Conservation (phyloP, 495 filamentous ascomycete genomes). For the Echria macrotheca region DNA sequence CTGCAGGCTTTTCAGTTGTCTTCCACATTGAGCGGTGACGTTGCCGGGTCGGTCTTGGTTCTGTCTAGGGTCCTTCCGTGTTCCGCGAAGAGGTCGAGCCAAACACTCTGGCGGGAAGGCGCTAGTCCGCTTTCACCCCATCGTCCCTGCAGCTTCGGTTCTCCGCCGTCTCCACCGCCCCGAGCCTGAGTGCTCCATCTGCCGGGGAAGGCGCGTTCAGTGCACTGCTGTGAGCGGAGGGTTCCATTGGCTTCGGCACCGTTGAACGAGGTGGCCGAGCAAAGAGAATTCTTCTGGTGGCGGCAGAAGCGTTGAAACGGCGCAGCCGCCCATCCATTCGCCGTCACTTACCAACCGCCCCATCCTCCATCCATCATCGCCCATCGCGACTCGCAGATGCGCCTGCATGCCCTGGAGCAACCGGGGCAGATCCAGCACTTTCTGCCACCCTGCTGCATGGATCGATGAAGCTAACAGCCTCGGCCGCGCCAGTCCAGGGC, state of each 20-base stretch:
- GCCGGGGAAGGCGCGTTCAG: conserved; percentile 5
- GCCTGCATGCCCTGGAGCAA: too few species aligned
- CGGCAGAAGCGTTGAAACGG: too few species aligned
- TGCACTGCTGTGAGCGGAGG: too few species aligned
- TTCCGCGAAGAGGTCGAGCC: conserved; percentile 23
- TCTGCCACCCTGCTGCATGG: not conserved
- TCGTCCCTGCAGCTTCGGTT: conserved; percentile 11
- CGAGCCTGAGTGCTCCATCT: not conserved
- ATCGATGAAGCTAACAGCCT: not conserved
- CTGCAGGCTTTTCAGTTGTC: not conserved
- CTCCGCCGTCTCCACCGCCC: conserved; percentile 6
- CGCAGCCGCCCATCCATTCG: too few species aligned
- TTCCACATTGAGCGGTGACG: conserved; percentile 13
- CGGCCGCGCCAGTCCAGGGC: too few species aligned
- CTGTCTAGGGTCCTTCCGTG: conserved; percentile 17
- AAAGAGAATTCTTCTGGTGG: too few species aligned
- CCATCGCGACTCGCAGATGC: too few species aligned
- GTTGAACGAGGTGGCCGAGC: too few species aligned
- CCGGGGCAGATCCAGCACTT: not conserved
- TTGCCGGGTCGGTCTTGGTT: conserved; percentile 14
- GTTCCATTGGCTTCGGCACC: too few species aligned
- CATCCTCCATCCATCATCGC: too few species aligned
- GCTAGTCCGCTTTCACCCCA: conserved; percentile 16
- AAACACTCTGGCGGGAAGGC: conserved; percentile 23
- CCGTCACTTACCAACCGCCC: too few species aligned